Evolutionary conservation across 768 basidiomycete genomes (phyloP).

Genomic region (Aureoboletus auriporus): DNA sequence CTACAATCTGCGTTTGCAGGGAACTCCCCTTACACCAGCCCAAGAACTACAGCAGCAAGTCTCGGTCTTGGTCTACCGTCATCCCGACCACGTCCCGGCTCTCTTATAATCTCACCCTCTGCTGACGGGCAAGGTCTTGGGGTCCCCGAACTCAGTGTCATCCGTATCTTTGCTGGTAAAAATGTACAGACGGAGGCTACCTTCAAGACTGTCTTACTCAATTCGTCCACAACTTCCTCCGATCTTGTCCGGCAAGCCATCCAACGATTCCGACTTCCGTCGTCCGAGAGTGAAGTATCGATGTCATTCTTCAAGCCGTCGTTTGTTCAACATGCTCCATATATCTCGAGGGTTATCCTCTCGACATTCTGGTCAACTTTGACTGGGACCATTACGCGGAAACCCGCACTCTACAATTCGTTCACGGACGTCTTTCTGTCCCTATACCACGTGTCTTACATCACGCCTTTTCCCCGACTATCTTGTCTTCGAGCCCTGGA

Average conservation of each 20-base stretch:
- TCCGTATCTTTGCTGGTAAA: conserved; percentile 93
- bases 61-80: conserved; percentile 46
- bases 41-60: conserved; percentile 37
- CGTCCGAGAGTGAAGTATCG: conserved; percentile 50
- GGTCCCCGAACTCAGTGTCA: conserved; percentile 85
- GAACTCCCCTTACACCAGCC: conserved; percentile 38
- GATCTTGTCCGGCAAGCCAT: conserved; percentile 91
- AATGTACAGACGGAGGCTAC: conserved; percentile 91
- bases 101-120: conserved; percentile 63
- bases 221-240: conserved; percentile 74
- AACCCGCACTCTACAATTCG: too few species aligned
- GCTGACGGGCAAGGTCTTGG: conserved; percentile 58
- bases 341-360: too few species aligned
- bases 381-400: too few species aligned
- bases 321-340: too few species aligned
- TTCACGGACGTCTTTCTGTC: too few species aligned
- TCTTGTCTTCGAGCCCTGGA: too few species aligned
- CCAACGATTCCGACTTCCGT: conserved; percentile 85
- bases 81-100: conserved; percentile 68
- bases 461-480: too few species aligned
- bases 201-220: conserved; percentile 96
- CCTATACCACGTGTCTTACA: too few species aligned
- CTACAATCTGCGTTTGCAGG: conserved; percentile 66
- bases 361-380: too few species aligned
- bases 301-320: too few species aligned